phyloP scores from a whole-genome alignment of 805 yeast genomes.

The Yamadazyma phyllophila region DNA sequence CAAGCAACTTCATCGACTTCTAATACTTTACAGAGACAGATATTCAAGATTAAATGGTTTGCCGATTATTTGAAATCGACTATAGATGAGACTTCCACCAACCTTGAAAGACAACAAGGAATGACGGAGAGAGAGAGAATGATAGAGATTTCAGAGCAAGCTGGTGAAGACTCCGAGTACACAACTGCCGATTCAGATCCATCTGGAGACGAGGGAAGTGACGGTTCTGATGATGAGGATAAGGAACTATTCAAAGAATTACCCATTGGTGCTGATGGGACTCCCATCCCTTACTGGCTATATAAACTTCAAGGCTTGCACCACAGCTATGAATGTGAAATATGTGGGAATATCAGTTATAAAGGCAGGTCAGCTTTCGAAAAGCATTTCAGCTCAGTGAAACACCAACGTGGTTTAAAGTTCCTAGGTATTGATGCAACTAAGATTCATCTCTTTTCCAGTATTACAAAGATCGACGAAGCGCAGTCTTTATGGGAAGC shows the following conservation, averaged over 20 bases:
- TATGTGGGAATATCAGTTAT: conserved; percentile 75
- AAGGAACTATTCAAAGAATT: conserved; percentile 52
- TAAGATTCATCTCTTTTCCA: conserved; percentile 48
- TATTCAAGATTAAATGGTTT: conserved; percentile 38
- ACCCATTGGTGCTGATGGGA: conserved; percentile 86
- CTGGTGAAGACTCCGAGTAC: conserved; percentile 38
- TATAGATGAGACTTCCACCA: conserved; percentile 51
- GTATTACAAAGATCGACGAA: conserved; percentile 64
- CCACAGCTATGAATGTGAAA: conserved; percentile 70
- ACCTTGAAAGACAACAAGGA: conserved; percentile 62
- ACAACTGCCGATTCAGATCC: conserved; percentile 34
- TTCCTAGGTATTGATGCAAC: conserved; percentile 69
- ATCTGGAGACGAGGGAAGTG: conserved; percentile 20
- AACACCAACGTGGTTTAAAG: conserved; percentile 71
- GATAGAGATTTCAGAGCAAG: conserved; percentile 45
- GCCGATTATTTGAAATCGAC: conserved; percentile 37
- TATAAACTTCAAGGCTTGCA: conserved; percentile 86
- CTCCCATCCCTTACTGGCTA: conserved; percentile 91
- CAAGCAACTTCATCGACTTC: no score
- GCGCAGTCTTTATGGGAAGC: conserved; percentile 58
- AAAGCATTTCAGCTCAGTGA: conserved; percentile 68
- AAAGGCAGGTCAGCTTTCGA: conserved; percentile 72
- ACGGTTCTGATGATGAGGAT: conserved; percentile 17
- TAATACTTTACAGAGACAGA: conserved; percentile 19
- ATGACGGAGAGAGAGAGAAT: conserved; percentile 69